Evolutionary conservation across 345 rosid species (phyloP).

Genomic region (Sapria himalayana): DNA sequence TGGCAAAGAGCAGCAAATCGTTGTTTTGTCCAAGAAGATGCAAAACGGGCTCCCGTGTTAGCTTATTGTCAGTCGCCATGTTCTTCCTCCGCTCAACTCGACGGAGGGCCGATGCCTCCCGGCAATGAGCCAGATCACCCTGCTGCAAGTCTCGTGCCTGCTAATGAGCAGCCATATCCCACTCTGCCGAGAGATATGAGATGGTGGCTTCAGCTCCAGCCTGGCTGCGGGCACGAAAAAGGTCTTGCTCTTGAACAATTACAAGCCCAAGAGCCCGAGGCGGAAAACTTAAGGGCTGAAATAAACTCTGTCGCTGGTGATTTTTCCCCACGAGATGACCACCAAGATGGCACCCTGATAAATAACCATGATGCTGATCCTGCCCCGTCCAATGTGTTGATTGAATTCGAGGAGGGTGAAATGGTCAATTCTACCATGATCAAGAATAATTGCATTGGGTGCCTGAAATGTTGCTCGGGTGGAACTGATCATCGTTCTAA

Average conservation of each 20-base stretch:
- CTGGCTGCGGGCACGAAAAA: constrained; percentile 36
- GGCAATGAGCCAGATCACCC: constrained; percentile 22
- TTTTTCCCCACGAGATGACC: constrained; percentile 2
- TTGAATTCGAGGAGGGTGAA: constrained; percentile 3
- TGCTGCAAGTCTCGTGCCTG: constrained; percentile 33
- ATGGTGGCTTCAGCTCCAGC: constrained; percentile 61
- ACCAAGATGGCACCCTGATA: neutral
- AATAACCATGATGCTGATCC: too few relatives aligned
- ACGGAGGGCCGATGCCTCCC: constrained; percentile 23
- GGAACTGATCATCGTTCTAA: constrained; percentile 23
- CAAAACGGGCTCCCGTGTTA: constrained; percentile 85
- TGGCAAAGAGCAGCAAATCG: constrained; percentile 91
- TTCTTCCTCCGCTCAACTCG: constrained; percentile 29
- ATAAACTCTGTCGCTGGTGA: constrained; percentile 8
- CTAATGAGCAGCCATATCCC: constrained; percentile 24
- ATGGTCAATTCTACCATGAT: constrained; percentile 1
- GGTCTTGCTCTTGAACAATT: constrained; percentile 26
- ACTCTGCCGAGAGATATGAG: constrained; percentile 30
- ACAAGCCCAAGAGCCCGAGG: constrained; percentile 26
- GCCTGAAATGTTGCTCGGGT: neutral
- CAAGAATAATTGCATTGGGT: constrained; percentile 9
- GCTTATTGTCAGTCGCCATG: constrained; percentile 77
- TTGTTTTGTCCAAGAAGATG: constrained; percentile 94
- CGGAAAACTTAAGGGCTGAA: constrained; percentile 17
- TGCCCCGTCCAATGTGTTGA: too few relatives aligned